Percentiles rank a stretch among this genome's conserved stretches.
phyloP scores from a whole-genome alignment of 805 yeast species.

The Diddensiella caesifluorescens region DNA sequence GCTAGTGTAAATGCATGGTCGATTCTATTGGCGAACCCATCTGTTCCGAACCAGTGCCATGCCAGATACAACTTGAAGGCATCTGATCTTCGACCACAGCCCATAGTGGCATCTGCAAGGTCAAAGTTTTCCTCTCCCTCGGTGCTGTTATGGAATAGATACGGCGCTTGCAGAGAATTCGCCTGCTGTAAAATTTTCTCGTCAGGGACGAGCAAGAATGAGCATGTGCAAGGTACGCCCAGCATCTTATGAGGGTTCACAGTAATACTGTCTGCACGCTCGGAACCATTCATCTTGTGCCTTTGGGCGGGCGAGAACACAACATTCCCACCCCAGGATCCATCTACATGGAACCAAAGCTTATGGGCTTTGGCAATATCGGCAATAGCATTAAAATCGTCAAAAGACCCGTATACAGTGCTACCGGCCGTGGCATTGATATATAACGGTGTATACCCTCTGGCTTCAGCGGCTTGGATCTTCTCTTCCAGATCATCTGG shows the following conservation, averaged over 20 bases:
- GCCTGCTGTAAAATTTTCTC: conserved; percentile 60
- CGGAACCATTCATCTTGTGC: conserved; percentile 50
- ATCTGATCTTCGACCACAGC: conserved; percentile 84
- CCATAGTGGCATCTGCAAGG: conserved; percentile 87
- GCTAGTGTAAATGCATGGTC: conserved; percentile 69
- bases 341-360: conserved; percentile 82
- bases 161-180: conserved; percentile 74
- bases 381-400: conserved; percentile 54
- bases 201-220: conserved; percentile 70
- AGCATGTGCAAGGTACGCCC: conserved; percentile 69
- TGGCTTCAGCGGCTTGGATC: conserved; percentile 39
- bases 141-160: conserved; percentile 60
- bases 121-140: conserved; percentile 53
- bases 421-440: conserved; percentile 85
- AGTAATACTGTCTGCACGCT: conserved; percentile 69
- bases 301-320: conserved; percentile 52
- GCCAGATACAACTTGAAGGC: conserved; percentile 70
- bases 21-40: conserved; percentile 60
- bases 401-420: conserved; percentile 81
- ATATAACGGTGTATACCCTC: conserved; percentile 70
- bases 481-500: conserved; percentile 40
- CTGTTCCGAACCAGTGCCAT: conserved; percentile 72
- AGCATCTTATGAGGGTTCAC: conserved; percentile 83
- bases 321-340: conserved; percentile 88
- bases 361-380: conserved; percentile 47